Evolutionary conservation across 805 yeast genomes (phyloP).

Genomic region (Candida suzukii): DNA sequence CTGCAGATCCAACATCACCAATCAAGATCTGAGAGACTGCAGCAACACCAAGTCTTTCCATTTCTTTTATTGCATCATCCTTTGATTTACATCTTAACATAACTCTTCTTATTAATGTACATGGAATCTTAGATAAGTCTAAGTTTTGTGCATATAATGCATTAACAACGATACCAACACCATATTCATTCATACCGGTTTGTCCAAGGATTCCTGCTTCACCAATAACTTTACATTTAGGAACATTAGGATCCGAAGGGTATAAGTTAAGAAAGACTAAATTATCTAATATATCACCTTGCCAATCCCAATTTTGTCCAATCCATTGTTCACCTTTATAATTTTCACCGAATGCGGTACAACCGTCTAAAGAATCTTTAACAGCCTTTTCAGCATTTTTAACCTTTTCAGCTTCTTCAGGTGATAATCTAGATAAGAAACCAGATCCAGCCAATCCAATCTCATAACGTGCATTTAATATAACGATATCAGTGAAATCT

Average conservation of each 20-base stretch:
- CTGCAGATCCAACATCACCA: conserved; percentile 4
- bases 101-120: conserved; percentile 5
- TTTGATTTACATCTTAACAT: conserved; percentile 2
- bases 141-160: conserved; percentile 6
- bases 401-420: neutral
- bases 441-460: conserved; percentile 6
- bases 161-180: conserved; percentile 5
- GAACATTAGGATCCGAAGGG: conserved; percentile 4
- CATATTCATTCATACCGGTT: conserved; percentile 6
- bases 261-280: conserved; percentile 5
- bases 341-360: conserved; percentile 5
- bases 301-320: conserved; percentile 9
- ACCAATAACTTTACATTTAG: conserved; percentile 5
- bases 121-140: conserved; percentile 6
- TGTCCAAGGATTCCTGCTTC: conserved; percentile 8
- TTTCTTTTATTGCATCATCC: conserved; percentile 5
- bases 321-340: conserved; percentile 5
- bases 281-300: conserved; percentile 1
- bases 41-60: conserved; percentile 4
- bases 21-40: conserved; percentile 5
- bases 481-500: conserved; percentile 4
- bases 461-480: conserved; percentile 6
- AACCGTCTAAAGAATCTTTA: conserved; percentile 5
- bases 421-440: too few relatives aligned
- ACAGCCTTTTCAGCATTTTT: neutral